phyloP scores from a whole-genome alignment of 2,329 filamentous ascomycete genomes.

The Lachnellula subtilissima region DNA sequence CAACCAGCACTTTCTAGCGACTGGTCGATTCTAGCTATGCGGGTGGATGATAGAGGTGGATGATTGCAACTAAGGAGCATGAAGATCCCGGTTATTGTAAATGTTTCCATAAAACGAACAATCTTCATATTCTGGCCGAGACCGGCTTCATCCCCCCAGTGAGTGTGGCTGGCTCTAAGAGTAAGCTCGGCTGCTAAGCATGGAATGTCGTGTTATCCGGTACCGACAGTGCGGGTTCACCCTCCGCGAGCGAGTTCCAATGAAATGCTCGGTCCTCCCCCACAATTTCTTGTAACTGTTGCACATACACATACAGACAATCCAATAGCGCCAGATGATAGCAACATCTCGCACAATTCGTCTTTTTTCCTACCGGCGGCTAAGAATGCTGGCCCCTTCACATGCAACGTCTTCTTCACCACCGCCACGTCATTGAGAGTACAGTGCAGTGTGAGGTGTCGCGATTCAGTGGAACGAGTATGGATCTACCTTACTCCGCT shows the following conservation, averaged over 20 bases:
- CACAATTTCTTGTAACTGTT: constrained; percentile 15
- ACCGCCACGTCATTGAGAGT: neutral
- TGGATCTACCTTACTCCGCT: constrained; percentile 13
- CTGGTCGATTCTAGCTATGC: neutral
- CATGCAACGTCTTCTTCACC: neutral
- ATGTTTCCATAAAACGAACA: neutral
- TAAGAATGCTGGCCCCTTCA: neutral
- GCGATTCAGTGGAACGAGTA: constrained; percentile 11
- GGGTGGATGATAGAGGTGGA: neutral
- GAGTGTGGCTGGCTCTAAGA: too few relatives aligned
- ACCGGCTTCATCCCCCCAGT: too few relatives aligned
- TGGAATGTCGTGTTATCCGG: neutral
- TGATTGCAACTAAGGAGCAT: neutral
- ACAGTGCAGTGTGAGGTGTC: constrained; percentile 1
- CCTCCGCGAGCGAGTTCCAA: neutral
- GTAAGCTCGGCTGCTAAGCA: too few relatives aligned
- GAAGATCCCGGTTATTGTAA: neutral
- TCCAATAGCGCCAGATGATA: constrained; percentile 6
- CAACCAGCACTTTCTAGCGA: constrained; percentile 64
- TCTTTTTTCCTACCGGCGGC: neutral
- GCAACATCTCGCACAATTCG: neutral
- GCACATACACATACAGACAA: neutral
- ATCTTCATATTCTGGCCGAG: neutral
- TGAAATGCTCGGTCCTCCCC: constrained; percentile 15
- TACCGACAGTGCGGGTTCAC: neutral